phyloP scores from a whole-genome alignment of 2,329 filamentous ascomycete genomes.

The Epichloe brachyelytri region DNA sequence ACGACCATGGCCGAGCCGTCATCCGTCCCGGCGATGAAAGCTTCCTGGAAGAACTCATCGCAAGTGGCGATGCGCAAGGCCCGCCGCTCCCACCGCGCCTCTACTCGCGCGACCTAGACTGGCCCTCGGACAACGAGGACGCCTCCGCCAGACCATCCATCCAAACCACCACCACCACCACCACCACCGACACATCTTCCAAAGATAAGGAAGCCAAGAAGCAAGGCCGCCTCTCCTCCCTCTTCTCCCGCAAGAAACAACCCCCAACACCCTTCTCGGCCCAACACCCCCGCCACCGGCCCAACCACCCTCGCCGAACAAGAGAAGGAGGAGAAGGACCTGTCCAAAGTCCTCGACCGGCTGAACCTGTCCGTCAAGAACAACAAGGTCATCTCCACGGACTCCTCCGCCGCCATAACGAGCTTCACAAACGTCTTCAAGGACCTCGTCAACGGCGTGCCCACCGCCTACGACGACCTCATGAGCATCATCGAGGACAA shows the following conservation, averaged over 20 bases:
- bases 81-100: conserved; percentile 43
- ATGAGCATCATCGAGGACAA: conserved; percentile 46
- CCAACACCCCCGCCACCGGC: conserved; percentile 14
- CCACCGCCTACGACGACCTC: conserved; percentile 88
- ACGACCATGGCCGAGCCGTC: conserved; percentile 23
- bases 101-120: conserved; percentile 36
- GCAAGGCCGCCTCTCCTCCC: conserved; percentile 20
- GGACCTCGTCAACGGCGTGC: conserved; percentile 82
- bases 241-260: conserved; percentile 27
- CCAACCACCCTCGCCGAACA: conserved; percentile 27
- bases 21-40: conserved; percentile 43
- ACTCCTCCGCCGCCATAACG: conserved; percentile 68
- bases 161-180: conserved; percentile 12
- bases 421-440: conserved; percentile 85
- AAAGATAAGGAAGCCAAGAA: conserved; percentile 21
- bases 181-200: conserved; percentile 11
- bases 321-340: conserved; percentile 51
- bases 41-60: conserved; percentile 44
- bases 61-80: conserved; percentile 26
- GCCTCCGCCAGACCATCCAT: conserved; percentile 17
- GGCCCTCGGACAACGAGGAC: conserved; percentile 25
- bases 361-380: conserved; percentile 75
- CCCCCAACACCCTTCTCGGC: conserved; percentile 17
- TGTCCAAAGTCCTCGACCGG: conserved; percentile 66
- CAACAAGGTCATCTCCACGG: conserved; percentile 74